Base-by-base conservation (phyloP, 805 yeast species). In the Myxozyma geophila region DNA sequence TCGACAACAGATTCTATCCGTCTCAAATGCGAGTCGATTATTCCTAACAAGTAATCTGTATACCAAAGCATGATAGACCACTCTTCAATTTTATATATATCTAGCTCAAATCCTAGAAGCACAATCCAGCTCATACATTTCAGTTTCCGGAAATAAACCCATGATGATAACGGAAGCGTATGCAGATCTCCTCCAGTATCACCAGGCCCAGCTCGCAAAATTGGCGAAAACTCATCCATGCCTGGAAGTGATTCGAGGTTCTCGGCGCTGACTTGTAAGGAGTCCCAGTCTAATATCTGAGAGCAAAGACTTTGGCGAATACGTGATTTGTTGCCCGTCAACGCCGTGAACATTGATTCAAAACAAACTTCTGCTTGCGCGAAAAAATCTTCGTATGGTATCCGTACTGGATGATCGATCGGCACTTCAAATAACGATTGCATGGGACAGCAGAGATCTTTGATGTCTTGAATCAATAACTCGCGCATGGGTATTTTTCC, bases 191-290 rank as follows among this genome's bases (percentile, higher is more conserved):
- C 57, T 10, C 33, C 46, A 46, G 60, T 9, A 55, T 46, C 36
- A 44, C 15, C 39, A 39, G 54, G 23, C 28, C 43, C 9, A 2
- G 7, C 40, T 9, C 55, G 40, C n/a, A 64, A 57, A 7, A 54
- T 15, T 7, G 63, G 66, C 7, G 66, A 62, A 40, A 58, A 64
- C n/a, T 56, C 63, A 17, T 23, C 40, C 66, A 64, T 64, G 13
- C 37, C 60, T 6, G 62, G 55, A 15, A n/a, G 12, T 12, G 53
- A 44, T 41, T 64, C 98, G 43, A 86, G 78, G 5, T 78, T 75
- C 70, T 90, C 96, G 58, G 88, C 81, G 47, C 82, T 81, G 9
- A 89, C 95, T 71, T 93, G 98, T 39, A 90, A 77, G 1, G 91
- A 81, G 74, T 93, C 98, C 88, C 93, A 90, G 2, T 81, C 68